Evolutionary conservation across 192 early-diverging fungal species (phyloP), one percentile per base, ranked within the genome.

Genomic region (Coemansia sp.): DNA sequence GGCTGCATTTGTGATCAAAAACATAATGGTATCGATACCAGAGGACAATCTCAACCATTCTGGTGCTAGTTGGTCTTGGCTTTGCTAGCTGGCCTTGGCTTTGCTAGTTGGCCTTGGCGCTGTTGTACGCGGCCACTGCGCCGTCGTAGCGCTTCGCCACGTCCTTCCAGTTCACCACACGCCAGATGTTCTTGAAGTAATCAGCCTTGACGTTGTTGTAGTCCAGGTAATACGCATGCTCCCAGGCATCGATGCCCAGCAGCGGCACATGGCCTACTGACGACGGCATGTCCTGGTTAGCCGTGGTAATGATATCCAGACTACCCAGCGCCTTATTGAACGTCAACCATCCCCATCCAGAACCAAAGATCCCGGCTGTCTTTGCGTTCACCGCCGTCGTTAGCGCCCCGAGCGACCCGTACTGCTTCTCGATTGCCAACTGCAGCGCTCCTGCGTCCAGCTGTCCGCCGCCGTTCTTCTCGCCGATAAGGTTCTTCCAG

Each of bases 181-280:
- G 87, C 94, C 94, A 98, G 58, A 96, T 88, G 33, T 91, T 89
- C 84, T 94, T 92, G 55, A 98, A 81, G 75, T 98, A 98, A 54
- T 95, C 93, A n/a, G 92, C 91, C 65, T 93, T 91, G 42, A 90
- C 96, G 78, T 98, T 96, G 84, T 94, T 94, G 87, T 96, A 96
- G 78, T 98, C 91, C 54, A 98, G 80, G 69, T 98, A 98, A 82
- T 95, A 98, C 19, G 96, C 94, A 55, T 97, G 95, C 76, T 94
- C 95, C 95, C 93, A 95, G 11, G 94, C 94, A 73, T 98, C 96
- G 61, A 96, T 76, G 27, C 93, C 96, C 50, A 98, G 83, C 28
- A 98, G 72, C 29, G 96, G 96, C 31, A 88, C 78, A 61, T 89
- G 85, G 17, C 83, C 86, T 56, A 85, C 72, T 20, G 74, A 75